These are phyloP conservation scores for Pseudohalonectria lignicola DNA, from an alignment of 2,329 filamentous ascomycete genomes.

Conservation along the genomic window DNA sequence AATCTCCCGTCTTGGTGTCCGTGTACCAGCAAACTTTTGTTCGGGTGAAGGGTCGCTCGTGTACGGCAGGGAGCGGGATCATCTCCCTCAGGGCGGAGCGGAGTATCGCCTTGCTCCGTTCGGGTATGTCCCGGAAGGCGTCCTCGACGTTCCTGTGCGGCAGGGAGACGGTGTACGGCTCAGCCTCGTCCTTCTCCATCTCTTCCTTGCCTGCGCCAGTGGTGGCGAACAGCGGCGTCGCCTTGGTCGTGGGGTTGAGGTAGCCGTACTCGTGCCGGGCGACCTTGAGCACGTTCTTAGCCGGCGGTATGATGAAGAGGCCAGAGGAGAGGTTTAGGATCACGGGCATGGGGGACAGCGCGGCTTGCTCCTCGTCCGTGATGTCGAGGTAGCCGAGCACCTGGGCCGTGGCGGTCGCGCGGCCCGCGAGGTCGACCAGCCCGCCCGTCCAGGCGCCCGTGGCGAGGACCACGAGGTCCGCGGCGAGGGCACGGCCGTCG, in stretches of 20 bases:
- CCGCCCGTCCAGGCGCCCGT: constrained; percentile 79
- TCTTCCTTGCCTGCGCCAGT: not conserved
- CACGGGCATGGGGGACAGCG: constrained; percentile 56
- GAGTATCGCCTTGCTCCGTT: constrained; percentile 50
- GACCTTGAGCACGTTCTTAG: constrained; percentile 51
- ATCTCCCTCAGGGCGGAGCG: constrained; percentile 49
- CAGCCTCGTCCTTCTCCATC: not conserved
- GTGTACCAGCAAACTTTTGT: constrained; percentile 67
- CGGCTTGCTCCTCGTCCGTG: constrained; percentile 56
- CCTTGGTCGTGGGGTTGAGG: constrained; percentile 32
- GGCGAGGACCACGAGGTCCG: constrained; percentile 66
- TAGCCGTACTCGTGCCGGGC: constrained; percentile 63
- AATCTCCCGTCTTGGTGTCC: constrained; percentile 61
- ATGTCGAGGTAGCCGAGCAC: constrained; percentile 68
- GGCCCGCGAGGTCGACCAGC: constrained; percentile 66
- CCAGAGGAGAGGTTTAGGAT: constrained; percentile 61
- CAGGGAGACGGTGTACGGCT: constrained; percentile 18
- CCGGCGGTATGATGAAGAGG: constrained; percentile 65
- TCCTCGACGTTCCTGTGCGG: constrained; percentile 38
- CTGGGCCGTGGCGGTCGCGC: constrained; percentile 73
- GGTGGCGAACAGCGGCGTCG: constrained; percentile 5
- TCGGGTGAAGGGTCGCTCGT: constrained; percentile 46
- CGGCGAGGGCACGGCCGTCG: constrained; percentile 22
- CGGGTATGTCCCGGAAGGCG: constrained; percentile 36
- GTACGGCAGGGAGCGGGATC: constrained; percentile 44